Percentiles rank a stretch among this genome's conserved stretches.
Evolutionary conservation across 345 rosid genomes (phyloP).

Genomic region (Eucalyptus curtisii): DNA sequence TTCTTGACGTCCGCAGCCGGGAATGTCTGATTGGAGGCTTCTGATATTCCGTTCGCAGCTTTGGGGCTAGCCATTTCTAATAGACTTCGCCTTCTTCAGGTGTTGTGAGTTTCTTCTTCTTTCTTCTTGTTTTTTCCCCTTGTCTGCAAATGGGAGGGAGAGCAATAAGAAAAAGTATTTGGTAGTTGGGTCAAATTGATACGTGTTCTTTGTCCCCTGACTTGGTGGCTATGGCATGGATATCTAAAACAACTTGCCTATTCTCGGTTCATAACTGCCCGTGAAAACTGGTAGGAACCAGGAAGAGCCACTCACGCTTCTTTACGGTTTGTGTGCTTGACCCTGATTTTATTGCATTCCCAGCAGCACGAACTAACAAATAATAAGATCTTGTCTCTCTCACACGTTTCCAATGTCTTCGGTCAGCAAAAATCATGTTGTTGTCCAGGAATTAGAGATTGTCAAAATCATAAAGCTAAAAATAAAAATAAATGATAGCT

Average conservation of each 20-base stretch:
- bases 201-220: neutral
- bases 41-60: neutral
- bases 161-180: neutral
- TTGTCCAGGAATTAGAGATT: neutral
- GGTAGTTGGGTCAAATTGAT: neutral
- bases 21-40: neutral
- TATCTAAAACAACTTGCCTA: neutral
- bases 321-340: neutral
- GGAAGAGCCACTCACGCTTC: neutral
- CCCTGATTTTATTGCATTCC: neutral
- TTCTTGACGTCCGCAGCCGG: neutral
- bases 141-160: neutral
- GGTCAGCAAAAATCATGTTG: neutral
- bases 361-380: neutral
- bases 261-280: neutral
- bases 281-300: neutral
- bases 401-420: neutral
- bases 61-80: neutral
- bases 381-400: neutral
- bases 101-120: neutral
- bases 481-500: neutral
- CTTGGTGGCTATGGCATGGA: neutral
- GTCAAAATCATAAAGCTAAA: neutral
- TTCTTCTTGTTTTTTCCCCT: neutral
- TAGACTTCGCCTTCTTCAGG: neutral